A percentile compares a stretch with the other conserved stretches of the same genome.
Conservation (phyloP, 2,329 filamentous ascomycete species). For the Penicillium sp. region DNA sequence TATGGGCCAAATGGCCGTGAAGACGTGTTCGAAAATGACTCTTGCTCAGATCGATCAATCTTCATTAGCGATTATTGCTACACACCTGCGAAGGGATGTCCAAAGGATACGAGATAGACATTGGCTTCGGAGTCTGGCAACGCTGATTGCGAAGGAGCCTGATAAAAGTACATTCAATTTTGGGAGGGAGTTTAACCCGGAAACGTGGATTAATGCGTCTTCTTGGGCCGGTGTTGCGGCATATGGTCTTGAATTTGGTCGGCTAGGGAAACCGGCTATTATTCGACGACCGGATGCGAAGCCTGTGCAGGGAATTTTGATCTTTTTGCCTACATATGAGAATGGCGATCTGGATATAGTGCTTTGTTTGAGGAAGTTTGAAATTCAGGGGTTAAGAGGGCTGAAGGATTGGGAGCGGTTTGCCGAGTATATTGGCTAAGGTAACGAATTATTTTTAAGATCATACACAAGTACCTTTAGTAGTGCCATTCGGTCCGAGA, state of each 20-base stretch:
- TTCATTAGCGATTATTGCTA: conserved; percentile 21
- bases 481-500: too few species aligned
- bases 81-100: conserved; percentile 27
- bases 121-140: conserved; percentile 35
- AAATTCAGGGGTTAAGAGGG: conserved; percentile 12
- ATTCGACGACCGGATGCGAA: conserved; percentile 19
- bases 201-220: conserved; percentile 19
- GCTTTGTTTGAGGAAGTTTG: conserved; percentile 18
- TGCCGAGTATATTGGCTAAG: conserved; percentile 21
- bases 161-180: conserved; percentile 33
- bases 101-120: conserved; percentile 23
- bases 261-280: conserved; percentile 18
- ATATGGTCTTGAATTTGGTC: conserved; percentile 14
- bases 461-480: not conserved
- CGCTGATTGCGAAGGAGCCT: conserved; percentile 29
- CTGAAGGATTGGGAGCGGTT: conserved; percentile 17
- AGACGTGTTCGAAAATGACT: conserved; percentile 22
- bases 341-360: conserved; percentile 23
- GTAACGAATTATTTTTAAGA: not conserved
- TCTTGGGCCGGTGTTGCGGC: conserved; percentile 10
- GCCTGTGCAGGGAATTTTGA: conserved; percentile 17
- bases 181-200: conserved; percentile 17
- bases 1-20: conserved; percentile 35
- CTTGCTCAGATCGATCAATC: conserved; percentile 25
- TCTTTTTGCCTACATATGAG: conserved; percentile 18